Evolutionary conservation across 2,329 filamentous ascomycete species (phyloP).

Genomic region (Stemphylium beticola): DNA sequence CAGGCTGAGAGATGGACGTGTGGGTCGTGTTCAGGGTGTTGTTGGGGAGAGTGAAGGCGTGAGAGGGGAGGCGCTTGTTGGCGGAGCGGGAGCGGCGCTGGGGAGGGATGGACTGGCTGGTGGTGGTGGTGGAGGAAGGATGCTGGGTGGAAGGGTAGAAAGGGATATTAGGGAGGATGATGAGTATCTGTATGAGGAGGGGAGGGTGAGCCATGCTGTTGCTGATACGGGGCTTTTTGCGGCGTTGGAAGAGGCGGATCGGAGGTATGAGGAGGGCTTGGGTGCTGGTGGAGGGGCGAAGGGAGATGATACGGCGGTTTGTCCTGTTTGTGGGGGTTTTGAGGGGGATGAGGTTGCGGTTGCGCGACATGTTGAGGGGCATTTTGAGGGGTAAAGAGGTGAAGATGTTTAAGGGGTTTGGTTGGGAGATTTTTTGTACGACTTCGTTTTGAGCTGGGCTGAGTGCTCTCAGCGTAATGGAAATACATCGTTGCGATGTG

Average conservation of each 20-base stretch:
- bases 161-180: conserved; percentile 38
- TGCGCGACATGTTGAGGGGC: conserved; percentile 68
- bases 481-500: too few species aligned
- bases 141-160: conserved; percentile 27
- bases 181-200: conserved; percentile 41
- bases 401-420: background rate
- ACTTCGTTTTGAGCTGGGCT: background rate
- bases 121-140: conserved; percentile 24
- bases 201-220: background rate
- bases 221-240: conserved; percentile 27
- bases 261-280: conserved; percentile 30
- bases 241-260: conserved; percentile 37
- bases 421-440: background rate
- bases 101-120: too few species aligned
- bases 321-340: conserved; percentile 71
- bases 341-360: conserved; percentile 73
- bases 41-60: conserved; percentile 34
- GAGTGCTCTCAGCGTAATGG: background rate
- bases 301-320: conserved; percentile 47
- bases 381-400: conserved; percentile 52
- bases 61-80: conserved; percentile 35
- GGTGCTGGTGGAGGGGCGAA: conserved; percentile 14
- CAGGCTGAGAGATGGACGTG: conserved; percentile 70
- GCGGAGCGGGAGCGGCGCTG: conserved; percentile 28
- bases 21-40: conserved; percentile 75